Percentiles rank a stretch among this genome's conserved stretches.
Evolutionary conservation across 345 rosid species (phyloP).

Genomic region (Reutealis trisperma): DNA sequence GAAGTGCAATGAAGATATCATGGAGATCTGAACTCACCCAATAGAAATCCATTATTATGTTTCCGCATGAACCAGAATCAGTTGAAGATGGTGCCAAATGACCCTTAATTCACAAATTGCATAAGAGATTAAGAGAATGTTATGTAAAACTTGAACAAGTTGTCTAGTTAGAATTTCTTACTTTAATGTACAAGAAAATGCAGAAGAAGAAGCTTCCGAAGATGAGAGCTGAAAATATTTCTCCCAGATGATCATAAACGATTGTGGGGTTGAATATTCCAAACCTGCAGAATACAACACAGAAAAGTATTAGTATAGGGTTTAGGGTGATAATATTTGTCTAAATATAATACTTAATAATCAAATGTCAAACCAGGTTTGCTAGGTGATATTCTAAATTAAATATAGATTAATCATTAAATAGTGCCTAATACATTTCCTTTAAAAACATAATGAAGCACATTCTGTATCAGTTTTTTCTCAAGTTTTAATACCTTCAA

Average conservation of each 20-base stretch:
- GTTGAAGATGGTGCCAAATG: constrained; percentile 88
- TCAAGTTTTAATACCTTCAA: background rate
- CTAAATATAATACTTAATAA: background rate
- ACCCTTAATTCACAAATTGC: constrained; percentile 55
- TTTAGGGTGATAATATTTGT: background rate
- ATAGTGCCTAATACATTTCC: background rate
- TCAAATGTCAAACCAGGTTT: background rate
- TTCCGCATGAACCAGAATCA: constrained; percentile 94
- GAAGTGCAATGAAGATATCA: constrained; percentile 6
- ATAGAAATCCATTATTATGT: constrained; percentile 87
- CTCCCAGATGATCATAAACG: constrained; percentile 96
- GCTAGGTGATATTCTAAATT: background rate
- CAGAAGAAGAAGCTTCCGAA: constrained; percentile 93
- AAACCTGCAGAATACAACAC: constrained; percentile 58
- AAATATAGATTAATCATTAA: background rate
- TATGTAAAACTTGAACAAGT: constrained; percentile 15
- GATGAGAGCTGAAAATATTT: constrained; percentile 85
- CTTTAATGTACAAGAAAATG: constrained; percentile 81
- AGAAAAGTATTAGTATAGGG: background rate
- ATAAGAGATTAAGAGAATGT: constrained; percentile 22
- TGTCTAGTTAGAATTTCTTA: constrained; percentile 35
- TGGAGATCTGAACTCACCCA: constrained; percentile 63
- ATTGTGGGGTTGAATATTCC: constrained; percentile 83
- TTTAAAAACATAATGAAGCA: background rate
- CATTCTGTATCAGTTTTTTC: background rate